phyloP scores from a whole-genome alignment of 768 basidiomycete genomes.

The Trametes cingulata region DNA sequence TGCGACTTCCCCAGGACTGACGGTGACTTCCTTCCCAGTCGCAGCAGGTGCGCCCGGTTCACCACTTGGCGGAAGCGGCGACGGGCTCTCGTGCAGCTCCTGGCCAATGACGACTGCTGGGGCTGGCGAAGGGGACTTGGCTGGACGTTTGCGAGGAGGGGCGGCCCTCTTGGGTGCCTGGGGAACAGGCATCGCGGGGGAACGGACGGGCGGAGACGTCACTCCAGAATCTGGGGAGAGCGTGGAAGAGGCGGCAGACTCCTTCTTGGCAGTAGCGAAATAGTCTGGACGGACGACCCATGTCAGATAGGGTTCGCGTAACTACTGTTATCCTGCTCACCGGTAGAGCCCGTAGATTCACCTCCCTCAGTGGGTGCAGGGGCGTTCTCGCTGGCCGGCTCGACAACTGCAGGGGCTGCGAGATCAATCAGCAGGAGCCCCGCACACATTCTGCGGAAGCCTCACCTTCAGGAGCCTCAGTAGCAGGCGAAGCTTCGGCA shows the following conservation, averaged over 20 bases:
- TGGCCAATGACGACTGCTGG: constrained; percentile 17
- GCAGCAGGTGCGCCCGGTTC: background rate
- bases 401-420: background rate
- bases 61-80: constrained; percentile 13
- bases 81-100: constrained; percentile 30
- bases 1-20: constrained; percentile 7
- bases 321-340: background rate
- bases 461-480: constrained; percentile 15
- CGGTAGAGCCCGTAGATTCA: constrained; percentile 1
- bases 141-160: constrained; percentile 68
- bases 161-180: constrained; percentile 71
- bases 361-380: background rate
- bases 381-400: background rate
- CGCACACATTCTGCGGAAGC: background rate
- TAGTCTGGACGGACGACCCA: constrained; percentile 16
- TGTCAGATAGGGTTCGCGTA: background rate
- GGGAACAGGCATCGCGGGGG: constrained; percentile 70
- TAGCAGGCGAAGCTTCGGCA: constrained; percentile 1
- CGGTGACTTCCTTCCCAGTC: constrained; percentile 4
- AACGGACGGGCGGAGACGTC: constrained; percentile 36
- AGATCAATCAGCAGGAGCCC: background rate
- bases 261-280: constrained; percentile 17
- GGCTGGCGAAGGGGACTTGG: constrained; percentile 49
- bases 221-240: constrained; percentile 27
- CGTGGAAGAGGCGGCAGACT: constrained; percentile 18